Evolutionary conservation across 176 grass and related monocot species (phyloP).

Genomic region (Carex littledalei): DNA sequence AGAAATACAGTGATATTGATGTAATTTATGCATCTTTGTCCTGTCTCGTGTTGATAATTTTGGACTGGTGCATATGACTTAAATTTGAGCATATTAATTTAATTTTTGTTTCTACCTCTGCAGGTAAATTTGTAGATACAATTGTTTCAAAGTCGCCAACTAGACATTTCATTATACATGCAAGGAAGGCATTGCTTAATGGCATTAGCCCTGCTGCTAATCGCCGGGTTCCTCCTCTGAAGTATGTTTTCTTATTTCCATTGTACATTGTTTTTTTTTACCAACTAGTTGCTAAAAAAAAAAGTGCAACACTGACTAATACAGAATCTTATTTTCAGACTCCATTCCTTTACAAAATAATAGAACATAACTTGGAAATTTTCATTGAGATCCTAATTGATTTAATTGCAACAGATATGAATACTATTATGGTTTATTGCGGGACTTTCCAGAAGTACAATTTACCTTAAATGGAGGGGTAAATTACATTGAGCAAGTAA

Average conservation of each 20-base stretch:
- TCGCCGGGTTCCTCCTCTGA: slow-evolving; percentile 80
- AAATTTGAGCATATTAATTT: not conserved
- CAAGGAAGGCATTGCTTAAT: slow-evolving; percentile 85
- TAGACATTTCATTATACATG: slow-evolving; percentile 93
- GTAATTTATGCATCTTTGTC: not conserved
- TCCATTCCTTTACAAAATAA: not conserved
- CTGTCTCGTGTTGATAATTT: not conserved
- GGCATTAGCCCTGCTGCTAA: slow-evolving; percentile 83
- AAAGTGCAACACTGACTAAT: not conserved
- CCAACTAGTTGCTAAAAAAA: not conserved
- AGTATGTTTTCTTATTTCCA: slow-evolving; percentile 39
- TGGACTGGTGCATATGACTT: not conserved
- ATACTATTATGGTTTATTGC: slow-evolving; percentile 84
- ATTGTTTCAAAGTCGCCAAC: slow-evolving; percentile 73
- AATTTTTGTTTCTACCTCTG: slow-evolving; percentile 22
- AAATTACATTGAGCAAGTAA: slow-evolving; percentile 72
- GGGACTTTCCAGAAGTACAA: slow-evolving; percentile 74
- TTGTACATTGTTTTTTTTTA: not conserved
- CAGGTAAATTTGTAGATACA: slow-evolving; percentile 82
- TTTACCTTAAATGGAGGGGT: slow-evolving; percentile 94
- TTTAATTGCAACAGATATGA: slow-evolving; percentile 60
- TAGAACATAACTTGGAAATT: not conserved
- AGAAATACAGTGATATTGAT: not conserved
- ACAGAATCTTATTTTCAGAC: not conserved
- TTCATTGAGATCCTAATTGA: not conserved